phyloP scores from a whole-genome alignment of 2,329 filamentous ascomycete species.

The Cordyceps farinosa region DNA sequence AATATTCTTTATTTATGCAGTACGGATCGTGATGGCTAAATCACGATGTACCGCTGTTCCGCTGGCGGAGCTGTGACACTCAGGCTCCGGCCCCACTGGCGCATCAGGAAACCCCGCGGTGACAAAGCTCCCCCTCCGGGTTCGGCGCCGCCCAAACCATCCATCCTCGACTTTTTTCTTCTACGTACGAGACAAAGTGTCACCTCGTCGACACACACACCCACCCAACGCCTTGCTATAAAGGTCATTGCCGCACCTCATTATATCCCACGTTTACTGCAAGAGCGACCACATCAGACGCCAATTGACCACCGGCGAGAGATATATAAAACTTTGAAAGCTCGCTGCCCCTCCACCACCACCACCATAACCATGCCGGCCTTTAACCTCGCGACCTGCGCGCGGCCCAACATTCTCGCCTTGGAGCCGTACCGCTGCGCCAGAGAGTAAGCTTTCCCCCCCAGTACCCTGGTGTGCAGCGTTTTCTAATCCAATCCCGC shows the following conservation, averaged over 20 bases:
- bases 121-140: constrained; percentile 5
- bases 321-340: not conserved
- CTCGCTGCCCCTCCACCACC: not conserved
- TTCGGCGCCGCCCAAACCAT: constrained; percentile 7
- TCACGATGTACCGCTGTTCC: not conserved
- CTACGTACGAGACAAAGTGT: not conserved
- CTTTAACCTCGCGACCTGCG: constrained; percentile 72
- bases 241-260: not conserved
- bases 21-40: not conserved
- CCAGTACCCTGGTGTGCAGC: constrained; percentile 11
- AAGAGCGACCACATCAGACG: not conserved
- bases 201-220: not conserved
- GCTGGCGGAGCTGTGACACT: constrained; percentile 1
- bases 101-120: constrained; percentile 7
- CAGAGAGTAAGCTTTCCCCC: constrained; percentile 60
- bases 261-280: not conserved
- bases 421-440: constrained; percentile 78
- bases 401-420: constrained; percentile 71
- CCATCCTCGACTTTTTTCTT: not conserved
- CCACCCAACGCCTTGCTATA: not conserved
- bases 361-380: constrained; percentile 46
- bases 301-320: not conserved
- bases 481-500: no score
- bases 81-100: constrained; percentile 8
- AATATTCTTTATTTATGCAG: not conserved